A percentile compares a stretch with the other conserved stretches of the same genome.
phyloP scores from a whole-genome alignment of 2,329 filamentous ascomycete genomes.

The Lasiodiplodia gonubiensis region DNA sequence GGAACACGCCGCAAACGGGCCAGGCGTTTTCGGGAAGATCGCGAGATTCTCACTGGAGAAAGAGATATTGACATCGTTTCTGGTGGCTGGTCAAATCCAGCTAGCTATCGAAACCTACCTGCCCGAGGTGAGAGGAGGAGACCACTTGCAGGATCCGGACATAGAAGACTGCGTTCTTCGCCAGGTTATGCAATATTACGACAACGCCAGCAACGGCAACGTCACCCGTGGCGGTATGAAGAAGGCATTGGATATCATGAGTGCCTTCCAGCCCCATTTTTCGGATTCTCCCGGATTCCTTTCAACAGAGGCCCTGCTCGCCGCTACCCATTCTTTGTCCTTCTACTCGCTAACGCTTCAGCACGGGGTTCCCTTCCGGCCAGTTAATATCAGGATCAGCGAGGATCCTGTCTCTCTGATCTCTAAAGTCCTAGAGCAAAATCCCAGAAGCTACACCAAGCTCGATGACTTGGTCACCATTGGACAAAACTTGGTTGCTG shows the following conservation, averaged over 20 bases:
- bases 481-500: slow-evolving; percentile 68
- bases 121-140: slow-evolving; percentile 60
- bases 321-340: slow-evolving; percentile 75
- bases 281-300: slow-evolving; percentile 58
- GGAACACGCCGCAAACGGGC: slow-evolving; percentile 43
- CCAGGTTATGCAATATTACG: slow-evolving; percentile 72
- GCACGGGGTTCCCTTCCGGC: slow-evolving; percentile 79
- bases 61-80: slow-evolving; percentile 72
- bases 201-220: slow-evolving; percentile 83
- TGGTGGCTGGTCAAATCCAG: slow-evolving; percentile 48
- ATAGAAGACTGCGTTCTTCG: slow-evolving; percentile 66
- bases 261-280: slow-evolving; percentile 67
- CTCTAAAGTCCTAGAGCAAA: slow-evolving; percentile 76
- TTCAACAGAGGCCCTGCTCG: slow-evolving; percentile 68
- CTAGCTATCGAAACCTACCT: slow-evolving; percentile 65
- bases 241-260: slow-evolving; percentile 75
- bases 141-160: slow-evolving; percentile 56
- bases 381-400: slow-evolving; percentile 78
- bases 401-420: slow-evolving; percentile 76
- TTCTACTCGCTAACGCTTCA: slow-evolving; percentile 79
- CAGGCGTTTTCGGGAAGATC: slow-evolving; percentile 64
- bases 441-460: slow-evolving; percentile 73
- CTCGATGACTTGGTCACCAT: slow-evolving; percentile 75
- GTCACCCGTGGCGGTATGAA: slow-evolving; percentile 76
- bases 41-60: slow-evolving; percentile 67